Evolutionary conservation across 345 rosid species (phyloP), one percentile per base, ranked within the genome.

Genomic region (Populus davidiana): DNA sequence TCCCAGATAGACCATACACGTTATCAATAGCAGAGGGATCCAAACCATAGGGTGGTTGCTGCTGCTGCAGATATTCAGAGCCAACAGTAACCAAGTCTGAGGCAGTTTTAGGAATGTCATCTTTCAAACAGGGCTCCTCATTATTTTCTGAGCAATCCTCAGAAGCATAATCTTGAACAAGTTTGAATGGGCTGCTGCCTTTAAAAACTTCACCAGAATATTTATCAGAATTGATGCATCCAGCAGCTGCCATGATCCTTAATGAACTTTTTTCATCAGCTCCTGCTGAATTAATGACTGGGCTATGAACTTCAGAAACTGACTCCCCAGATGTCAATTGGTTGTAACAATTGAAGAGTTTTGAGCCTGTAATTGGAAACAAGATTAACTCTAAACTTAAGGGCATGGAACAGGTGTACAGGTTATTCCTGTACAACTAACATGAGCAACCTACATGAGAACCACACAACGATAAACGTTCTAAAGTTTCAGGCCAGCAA

Each of bases 101-200:
- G 31, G 62, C 79, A 39, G 23, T 78, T 70, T 67, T 54, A 43
- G 64, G 41, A 39, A 65, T 36, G 68, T 23, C 50, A 80, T 38
- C 67, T 56, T 72, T 61, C 59, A 18, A n/a, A 43, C 35, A 36
- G 25, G 75, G 64, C 59, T 81, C 76, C 20, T 62, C 77, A 63
- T 78, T 71, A 72, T 78, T 83, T 67, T 83, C 90, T 16, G 83
- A 81, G 82, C 83, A 79, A 64, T 87, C 90, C 80, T 85, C 84
- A 61, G 92, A 88, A 81, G 83, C 84, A 87, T 87, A 85, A 56
- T 80, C 84, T 75, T 85, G 87, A n/a, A 86, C 67, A 80, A 82
- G 85, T 81, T 83, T 86, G 83, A 88, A 83, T 38, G 89, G 89
- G 77, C 90, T 82, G 54, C 77, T 75, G 16, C 74, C 67, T 81